A percentile compares a stretch with the other conserved stretches of the same genome.
phyloP scores from a whole-genome alignment of 2,329 filamentous ascomycete genomes.

The Hyphodiscus sp. region DNA sequence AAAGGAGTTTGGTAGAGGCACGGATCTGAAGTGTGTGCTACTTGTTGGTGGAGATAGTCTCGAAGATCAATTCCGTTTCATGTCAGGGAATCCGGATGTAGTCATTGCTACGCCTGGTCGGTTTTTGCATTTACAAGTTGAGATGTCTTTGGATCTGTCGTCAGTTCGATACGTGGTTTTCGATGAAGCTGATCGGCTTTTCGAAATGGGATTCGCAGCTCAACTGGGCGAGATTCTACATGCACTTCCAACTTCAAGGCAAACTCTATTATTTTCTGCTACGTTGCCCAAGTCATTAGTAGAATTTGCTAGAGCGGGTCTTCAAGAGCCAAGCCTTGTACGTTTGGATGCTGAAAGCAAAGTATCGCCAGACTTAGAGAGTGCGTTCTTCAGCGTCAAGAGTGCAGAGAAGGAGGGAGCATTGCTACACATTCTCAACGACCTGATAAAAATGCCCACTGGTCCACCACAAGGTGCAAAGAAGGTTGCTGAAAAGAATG shows the following conservation, averaged over 20 bases:
- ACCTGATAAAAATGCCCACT: constrained; percentile 86
- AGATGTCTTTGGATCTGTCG: constrained; percentile 88
- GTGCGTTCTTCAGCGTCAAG: constrained; percentile 90
- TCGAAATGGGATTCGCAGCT: constrained; percentile 96
- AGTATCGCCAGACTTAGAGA: constrained; percentile 91
- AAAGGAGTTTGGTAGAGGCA: constrained; percentile 86
- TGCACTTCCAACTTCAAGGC: constrained; percentile 73
- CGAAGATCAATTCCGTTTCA: constrained; percentile 89
- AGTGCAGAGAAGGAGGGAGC: constrained; percentile 90
- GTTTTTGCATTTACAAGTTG: constrained; percentile 93
- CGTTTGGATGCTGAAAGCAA: constrained; percentile 92
- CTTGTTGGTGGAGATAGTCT: constrained; percentile 92
- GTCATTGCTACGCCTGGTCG: constrained; percentile 95
- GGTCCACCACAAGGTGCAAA: constrained; percentile 49
- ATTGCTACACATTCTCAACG: constrained; percentile 78
- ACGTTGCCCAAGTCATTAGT: constrained; percentile 91
- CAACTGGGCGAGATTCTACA: constrained; percentile 92
- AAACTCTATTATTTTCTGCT: constrained; percentile 91
- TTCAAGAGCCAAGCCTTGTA: constrained; percentile 87
- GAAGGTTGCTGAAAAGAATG: constrained; percentile 25
- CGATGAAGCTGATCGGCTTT: constrained; percentile 92
- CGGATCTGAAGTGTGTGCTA: constrained; percentile 83
- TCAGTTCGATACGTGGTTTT: constrained; percentile 94
- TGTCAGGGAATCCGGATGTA: constrained; percentile 94
- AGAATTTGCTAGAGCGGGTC: constrained; percentile 87